Evolutionary conservation across 768 basidiomycete species (phyloP).

Genomic region (Phanerodontia chrysosporium): DNA sequence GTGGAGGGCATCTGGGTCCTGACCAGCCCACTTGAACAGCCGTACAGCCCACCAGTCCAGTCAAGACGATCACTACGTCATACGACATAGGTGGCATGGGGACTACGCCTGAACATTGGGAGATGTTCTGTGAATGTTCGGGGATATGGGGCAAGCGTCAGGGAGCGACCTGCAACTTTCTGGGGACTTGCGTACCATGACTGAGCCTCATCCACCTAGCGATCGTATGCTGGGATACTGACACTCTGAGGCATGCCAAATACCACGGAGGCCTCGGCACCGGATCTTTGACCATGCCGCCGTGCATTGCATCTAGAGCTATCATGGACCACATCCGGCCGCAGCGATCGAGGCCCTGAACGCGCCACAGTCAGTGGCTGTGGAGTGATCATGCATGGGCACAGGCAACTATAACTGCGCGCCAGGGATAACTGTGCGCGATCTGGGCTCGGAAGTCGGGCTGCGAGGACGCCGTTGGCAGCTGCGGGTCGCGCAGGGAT

Average conservation of each 20-base stretch:
- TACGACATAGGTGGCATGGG: not conserved
- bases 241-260: not conserved
- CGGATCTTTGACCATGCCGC: not conserved
- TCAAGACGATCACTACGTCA: slow-evolving; percentile 7
- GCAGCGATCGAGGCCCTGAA: not conserved
- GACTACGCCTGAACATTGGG: not conserved
- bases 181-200: not conserved
- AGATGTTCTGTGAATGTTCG: slow-evolving; percentile 2
- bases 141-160: not conserved
- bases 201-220: not conserved
- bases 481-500: not conserved
- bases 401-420: not conserved
- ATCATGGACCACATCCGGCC: not conserved
- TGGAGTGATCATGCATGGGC: not conserved
- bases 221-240: not conserved
- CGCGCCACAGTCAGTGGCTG: not conserved
- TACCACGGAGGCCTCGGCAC: not conserved
- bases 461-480: not conserved
- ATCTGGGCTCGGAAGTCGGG: not conserved
- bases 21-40: too few relatives aligned
- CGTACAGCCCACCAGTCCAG: too few relatives aligned
- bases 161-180: not conserved
- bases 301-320: not conserved
- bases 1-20: not conserved
- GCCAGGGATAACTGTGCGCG: not conserved